Evolutionary conservation across 1,139 yeast genomes (phyloP), one percentile per base, ranked within the genome.

Genomic region (Hemisphaericaspora xylanilytica): DNA sequence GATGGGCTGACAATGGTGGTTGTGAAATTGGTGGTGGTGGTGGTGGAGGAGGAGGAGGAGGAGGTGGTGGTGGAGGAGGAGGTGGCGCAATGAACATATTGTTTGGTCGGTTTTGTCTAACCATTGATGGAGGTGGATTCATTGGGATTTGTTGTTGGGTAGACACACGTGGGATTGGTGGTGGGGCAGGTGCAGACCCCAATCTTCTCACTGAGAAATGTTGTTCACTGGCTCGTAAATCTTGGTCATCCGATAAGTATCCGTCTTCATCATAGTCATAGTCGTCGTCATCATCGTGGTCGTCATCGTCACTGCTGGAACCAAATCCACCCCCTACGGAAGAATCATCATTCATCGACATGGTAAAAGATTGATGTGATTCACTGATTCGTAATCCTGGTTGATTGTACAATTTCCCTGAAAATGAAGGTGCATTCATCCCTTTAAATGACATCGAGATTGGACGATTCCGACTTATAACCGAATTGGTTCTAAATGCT

Each of bases 381-480:
- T 61, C 71, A 17, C 66, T 60, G 32, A 53, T 58, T 40, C 72
- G 51, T 22, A 68, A 49, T 30, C 58, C 49, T 37, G 56, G 65
- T 32, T 51, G 55, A 5, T 58, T 54, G 11, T 30, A 22, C 15
- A 67, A 42, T 37, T 66, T 61, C 14, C 67, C 62, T 8, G 63
- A 70, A 48, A 79, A 75, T 1, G 78, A 66, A 1, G 87, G 82
- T 0, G 80, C 83, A 40, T 65, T 71, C 42, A 81, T 58, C 0
- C 88, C 88, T 48, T 74, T 73, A 58, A 80, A 81, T 1, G 88
- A 80, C 83, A 80, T 75, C 2, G 86, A 80, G 5, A 80, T 65
- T 11, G 86, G 86, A 44, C 87, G 65, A 34, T 58, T 55, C 21
- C 55, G 56, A 37, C 40, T 42, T 5, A 18, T 13, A n/a, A 12